A percentile compares a stretch with the other conserved stretches of the same genome.
phyloP scores from a whole-genome alignment of 129 eudicot genomes.

The Pittosporum tobira region DNA sequence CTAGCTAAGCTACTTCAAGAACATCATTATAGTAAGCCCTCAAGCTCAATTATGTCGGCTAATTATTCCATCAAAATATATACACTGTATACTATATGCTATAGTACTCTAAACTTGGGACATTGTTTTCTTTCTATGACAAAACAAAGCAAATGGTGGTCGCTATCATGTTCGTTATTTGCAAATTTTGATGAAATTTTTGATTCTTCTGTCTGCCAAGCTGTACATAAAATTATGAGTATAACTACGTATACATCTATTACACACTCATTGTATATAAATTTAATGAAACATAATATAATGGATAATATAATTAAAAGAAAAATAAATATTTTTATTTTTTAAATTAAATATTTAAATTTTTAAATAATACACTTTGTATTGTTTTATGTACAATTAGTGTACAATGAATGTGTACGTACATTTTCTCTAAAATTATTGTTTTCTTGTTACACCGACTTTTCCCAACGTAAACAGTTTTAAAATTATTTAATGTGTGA shows the following conservation, averaged over 20 bases:
- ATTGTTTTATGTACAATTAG: too few species aligned
- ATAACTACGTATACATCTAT: too few species aligned
- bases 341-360: too few species aligned
- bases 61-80: neutral
- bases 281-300: too few species aligned
- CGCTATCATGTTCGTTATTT: constrained; percentile 6
- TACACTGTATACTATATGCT: too few species aligned
- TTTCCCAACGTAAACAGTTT: neutral
- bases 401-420: too few species aligned
- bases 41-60: neutral
- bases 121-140: neutral
- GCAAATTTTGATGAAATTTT: neutral
- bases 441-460: neutral
- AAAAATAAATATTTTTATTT: too few species aligned
- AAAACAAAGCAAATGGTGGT: neutral
- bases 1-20: neutral
- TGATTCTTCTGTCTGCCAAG: neutral
- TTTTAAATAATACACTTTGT: too few species aligned
- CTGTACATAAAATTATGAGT: neutral
- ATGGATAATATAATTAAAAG: too few species aligned
- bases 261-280: too few species aligned
- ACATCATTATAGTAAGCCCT: neutral
- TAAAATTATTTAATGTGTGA: neutral
- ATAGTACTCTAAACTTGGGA: neutral
- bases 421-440: too few species aligned